A percentile compares a stretch with the other conserved stretches of the same genome.
Conservation (phyloP, 164 flowering plant genomes). For the Stephania yunnanensis region DNA sequence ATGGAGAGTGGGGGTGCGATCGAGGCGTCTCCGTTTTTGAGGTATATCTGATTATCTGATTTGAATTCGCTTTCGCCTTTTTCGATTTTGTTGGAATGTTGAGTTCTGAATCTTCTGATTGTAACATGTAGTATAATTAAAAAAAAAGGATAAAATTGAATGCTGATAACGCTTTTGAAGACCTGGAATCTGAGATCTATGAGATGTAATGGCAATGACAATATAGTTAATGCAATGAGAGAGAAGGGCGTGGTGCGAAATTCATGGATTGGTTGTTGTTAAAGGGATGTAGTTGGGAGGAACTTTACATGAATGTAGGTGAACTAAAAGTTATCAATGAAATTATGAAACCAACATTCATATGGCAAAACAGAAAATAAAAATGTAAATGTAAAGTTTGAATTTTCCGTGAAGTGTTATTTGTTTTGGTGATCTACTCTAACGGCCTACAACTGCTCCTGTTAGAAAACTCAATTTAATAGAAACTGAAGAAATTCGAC, state of each 20-base stretch:
- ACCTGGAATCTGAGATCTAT: neutral
- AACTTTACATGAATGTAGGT: neutral
- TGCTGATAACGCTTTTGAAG: neutral
- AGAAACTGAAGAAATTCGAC: no score
- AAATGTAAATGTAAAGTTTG: neutral
- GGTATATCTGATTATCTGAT: slow-evolving; percentile 7
- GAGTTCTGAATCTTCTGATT: neutral
- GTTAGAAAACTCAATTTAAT: no score
- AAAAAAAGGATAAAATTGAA: neutral
- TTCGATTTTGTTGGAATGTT: neutral
- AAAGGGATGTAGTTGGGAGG: neutral
- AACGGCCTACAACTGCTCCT: no score
- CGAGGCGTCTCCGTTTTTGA: slow-evolving; percentile 14
- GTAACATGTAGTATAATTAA: neutral
- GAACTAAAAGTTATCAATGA: neutral
- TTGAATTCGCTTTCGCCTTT: neutral
- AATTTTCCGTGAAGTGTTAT: neutral
- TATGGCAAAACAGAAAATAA: neutral
- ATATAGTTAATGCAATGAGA: neutral
- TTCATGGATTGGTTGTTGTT: neutral
- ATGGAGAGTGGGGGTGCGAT: slow-evolving; percentile 17
- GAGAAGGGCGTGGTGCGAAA: neutral
- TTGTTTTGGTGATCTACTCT: neutral
- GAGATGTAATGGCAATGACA: neutral
- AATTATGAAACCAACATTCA: neutral